Base-by-base conservation (phyloP, 805 yeast species). In the Torulaspora maleeae region DNA sequence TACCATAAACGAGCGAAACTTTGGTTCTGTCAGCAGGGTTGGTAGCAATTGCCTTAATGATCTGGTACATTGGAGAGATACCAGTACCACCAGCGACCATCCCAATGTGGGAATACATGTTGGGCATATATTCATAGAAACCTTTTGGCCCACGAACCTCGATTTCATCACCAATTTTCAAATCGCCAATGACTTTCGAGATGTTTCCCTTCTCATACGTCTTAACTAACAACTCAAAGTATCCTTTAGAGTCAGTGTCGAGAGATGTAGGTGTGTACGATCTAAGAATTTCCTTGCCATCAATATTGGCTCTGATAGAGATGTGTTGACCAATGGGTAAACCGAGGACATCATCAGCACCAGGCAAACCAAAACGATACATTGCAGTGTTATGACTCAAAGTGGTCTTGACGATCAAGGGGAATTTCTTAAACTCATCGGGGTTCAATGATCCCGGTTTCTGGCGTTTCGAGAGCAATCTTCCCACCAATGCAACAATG, bases 11-110 rank as follows among this genome's bases (percentile, higher is more conserved):
- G 56, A 90, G 74, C 43, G 77, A 72, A 52, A 88, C 79, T 59
- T 80, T 77, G 48, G 97, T 90, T 39, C 73, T 75, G 68, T 91
- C 97, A 13, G 74, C 70, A 19, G 95, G 91, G 63, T 90, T 80
- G 46, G 73, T 70, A 57, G 81, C 80, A 54, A 90, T 82, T 11
- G 95, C 86, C 56, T 86, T 84, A 55, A 90, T 80, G 55, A 89
- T 82, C 72, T 89, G 96, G 68, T 80, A 87, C 96, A 89, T 89
- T 64, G 96, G 96, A 6, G 96, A 84, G 59, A 89, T 84, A 65
- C 97, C 97, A 30, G 97, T 87, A 60, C 97, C 98, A 55, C 97
- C 97, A 34, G 96, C 95, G 54, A 91, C 81, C 97, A 90, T 90
- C 44, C 84, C 88, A 48, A 90, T 74, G 49, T 77, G 75, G 47